Percentiles rank a stretch among this genome's conserved stretches.
These are phyloP conservation scores for Boechera retrofracta DNA, from an alignment of 345 rosid species.

Conservation along the genomic window DNA sequence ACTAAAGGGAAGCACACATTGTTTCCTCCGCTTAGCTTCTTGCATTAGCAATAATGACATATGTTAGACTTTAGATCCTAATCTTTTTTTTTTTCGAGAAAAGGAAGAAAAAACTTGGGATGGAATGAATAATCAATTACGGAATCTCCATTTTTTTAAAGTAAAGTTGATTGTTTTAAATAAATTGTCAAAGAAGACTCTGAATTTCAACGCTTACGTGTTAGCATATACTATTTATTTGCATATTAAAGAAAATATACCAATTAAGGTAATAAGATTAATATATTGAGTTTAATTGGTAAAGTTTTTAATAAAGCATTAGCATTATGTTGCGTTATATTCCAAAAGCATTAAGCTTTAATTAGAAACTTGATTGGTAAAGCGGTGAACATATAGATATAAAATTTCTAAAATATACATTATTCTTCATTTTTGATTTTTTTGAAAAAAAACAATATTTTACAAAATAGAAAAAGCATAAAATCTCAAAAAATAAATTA, in stretches of 20 bases:
- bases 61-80: not conserved
- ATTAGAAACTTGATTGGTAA: no score
- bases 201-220: not conserved
- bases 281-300: not conserved
- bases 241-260: not conserved
- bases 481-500: no score
- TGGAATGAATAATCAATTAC: not conserved
- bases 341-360: no score
- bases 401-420: no score
- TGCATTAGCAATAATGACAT: not conserved
- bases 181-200: not conserved
- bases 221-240: not conserved
- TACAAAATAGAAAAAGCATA: no score
- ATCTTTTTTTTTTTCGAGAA: not conserved
- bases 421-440: no score
- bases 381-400: no score
- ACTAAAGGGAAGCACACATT: not conserved
- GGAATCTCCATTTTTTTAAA: not conserved
- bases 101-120: not conserved
- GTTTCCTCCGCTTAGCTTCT: not conserved
- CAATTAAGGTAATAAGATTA: not conserved
- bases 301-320: no score
- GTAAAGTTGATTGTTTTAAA: not conserved
- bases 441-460: no score
- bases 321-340: no score